Base-by-base conservation (phyloP, 805 yeast species). In the Cyberlindnera xishuangbannaensis region DNA sequence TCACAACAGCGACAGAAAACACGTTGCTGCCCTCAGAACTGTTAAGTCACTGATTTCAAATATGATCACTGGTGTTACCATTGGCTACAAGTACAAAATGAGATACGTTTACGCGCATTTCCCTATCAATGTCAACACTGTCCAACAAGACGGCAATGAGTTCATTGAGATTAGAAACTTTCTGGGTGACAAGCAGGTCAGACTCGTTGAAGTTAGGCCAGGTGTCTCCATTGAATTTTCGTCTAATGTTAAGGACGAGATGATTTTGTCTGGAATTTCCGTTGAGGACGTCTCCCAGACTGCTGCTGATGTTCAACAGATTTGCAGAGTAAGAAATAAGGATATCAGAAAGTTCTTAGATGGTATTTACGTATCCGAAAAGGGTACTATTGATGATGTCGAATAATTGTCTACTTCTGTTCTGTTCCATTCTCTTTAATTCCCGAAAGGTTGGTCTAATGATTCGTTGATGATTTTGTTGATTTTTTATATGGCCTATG, bases 301-400 rank as follows among this genome's bases (percentile, higher is more conserved):
- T 63, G 92, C 95, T 69, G 98, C 98, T 61, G 96, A 87, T 65
- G 77, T 92, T 60, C 96, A 90, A 73, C 97, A 90, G 76, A 78
- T 78, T 69, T 87, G 97, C 78, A 80, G 94, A 69, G 97, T 87
- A 65, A 84, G 95, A 78, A 90, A 90, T 92, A 92, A 92, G 90
- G 98, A 90, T 92, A 90, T 92, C 88, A 85, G 98, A 76, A 90
- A 90, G 80, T 90, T 90, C 81, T 83, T 92, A 78, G 98, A 94
- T 71, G 99, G 99, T 87, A 88, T 90, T 75, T 90, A 90, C 71
- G 98, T 90, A 60, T 88, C 97, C 54, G 94, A 83, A 74, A 83
- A 83, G 73, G 95, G 95, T 62, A 73, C 73, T 66, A 75, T 90
- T 64, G 83, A 70, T 49, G 84, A 79, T 65, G 88, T 80, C 29